Evolutionary conservation across 805 yeast species (phyloP).

Genomic region (Monosporozyma aerobia): DNA sequence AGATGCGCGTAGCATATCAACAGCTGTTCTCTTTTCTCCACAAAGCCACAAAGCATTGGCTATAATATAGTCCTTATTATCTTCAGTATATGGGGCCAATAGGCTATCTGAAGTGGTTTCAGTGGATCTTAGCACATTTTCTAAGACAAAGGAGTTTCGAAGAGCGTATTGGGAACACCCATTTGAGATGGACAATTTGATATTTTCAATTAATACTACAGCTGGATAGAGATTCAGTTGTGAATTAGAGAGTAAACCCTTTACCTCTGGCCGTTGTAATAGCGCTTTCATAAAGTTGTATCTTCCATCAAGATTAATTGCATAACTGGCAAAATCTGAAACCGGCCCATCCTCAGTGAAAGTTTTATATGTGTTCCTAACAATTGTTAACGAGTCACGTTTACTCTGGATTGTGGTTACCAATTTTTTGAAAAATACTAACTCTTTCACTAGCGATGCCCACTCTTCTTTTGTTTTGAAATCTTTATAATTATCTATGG

Average conservation of each 20-base stretch:
- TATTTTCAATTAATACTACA: constrained; percentile 10
- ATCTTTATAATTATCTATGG: constrained; percentile 1
- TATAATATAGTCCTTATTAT: constrained; percentile 19
- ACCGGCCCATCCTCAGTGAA: neutral
- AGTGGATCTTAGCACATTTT: constrained; percentile 5
- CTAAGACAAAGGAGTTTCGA: constrained; percentile 11
- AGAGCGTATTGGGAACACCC: constrained; percentile 19
- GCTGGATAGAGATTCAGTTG: constrained; percentile 16
- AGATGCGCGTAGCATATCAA: constrained; percentile 35
- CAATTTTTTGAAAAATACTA: constrained; percentile 8
- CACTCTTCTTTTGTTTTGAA: constrained; percentile 15
- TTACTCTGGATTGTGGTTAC: neutral
- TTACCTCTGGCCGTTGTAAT: neutral
- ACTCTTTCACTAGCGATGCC: constrained; percentile 14
- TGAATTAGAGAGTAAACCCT: constrained; percentile 8
- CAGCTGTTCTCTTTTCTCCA: constrained; percentile 47
- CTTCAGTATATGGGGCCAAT: neutral
- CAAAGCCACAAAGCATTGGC: constrained; percentile 62
- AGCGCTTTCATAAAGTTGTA: neutral
- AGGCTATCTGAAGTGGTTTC: neutral
- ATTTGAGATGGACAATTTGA: constrained; percentile 7
- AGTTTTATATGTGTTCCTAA: neutral
- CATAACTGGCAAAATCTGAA: neutral
- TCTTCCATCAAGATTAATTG: neutral
- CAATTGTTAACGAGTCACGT: neutral